A percentile compares a stretch with the other conserved stretches of the same genome.
Conservation (phyloP, 2,329 filamentous ascomycete genomes). For the Pseudogymnoascus sp. region DNA sequence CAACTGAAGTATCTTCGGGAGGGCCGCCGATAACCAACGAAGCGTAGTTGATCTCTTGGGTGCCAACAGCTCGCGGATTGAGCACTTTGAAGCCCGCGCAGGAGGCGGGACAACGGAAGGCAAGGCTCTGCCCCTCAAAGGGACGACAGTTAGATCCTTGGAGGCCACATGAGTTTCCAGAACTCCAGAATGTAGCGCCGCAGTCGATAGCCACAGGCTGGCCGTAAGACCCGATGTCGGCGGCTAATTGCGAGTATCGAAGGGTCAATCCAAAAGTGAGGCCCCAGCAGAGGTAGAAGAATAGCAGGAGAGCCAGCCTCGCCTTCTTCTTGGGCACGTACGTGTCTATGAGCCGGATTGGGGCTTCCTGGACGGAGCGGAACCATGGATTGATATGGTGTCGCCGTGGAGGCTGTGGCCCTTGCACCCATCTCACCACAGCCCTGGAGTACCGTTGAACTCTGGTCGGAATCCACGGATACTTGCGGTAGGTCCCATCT, state of each 20-base stretch:
- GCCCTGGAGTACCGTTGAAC: constrained; percentile 39
- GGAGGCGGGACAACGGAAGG: constrained; percentile 68
- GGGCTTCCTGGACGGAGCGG: constrained; percentile 57
- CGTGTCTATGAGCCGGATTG: constrained; percentile 53
- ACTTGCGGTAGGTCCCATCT: constrained; percentile 35
- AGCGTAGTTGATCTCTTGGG: constrained; percentile 55
- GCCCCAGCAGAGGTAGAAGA: constrained; percentile 60
- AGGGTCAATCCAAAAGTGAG: constrained; percentile 62
- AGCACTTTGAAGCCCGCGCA: constrained; percentile 58
- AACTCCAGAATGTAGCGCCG: constrained; percentile 59
- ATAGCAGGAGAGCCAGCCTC: constrained; percentile 48
- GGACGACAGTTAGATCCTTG: constrained; percentile 69
- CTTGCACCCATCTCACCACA: constrained; percentile 43
- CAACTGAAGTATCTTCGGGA: constrained; percentile 31
- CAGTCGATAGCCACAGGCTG: constrained; percentile 58
- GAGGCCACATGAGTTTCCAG: constrained; percentile 64
- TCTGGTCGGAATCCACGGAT: constrained; percentile 52
- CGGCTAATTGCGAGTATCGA: constrained; percentile 49
- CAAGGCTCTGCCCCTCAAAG: constrained; percentile 60
- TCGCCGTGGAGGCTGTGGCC: constrained; percentile 44
- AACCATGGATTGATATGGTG: constrained; percentile 53
- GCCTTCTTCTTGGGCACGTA: constrained; percentile 53
- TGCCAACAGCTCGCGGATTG: constrained; percentile 68
- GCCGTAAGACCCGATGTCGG: constrained; percentile 61
- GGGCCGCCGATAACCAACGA: constrained; percentile 64